These are phyloP conservation scores for Coemansia sp. DNA, from an alignment of 192 early-diverging fungal genomes.

Conservation along the genomic window DNA sequence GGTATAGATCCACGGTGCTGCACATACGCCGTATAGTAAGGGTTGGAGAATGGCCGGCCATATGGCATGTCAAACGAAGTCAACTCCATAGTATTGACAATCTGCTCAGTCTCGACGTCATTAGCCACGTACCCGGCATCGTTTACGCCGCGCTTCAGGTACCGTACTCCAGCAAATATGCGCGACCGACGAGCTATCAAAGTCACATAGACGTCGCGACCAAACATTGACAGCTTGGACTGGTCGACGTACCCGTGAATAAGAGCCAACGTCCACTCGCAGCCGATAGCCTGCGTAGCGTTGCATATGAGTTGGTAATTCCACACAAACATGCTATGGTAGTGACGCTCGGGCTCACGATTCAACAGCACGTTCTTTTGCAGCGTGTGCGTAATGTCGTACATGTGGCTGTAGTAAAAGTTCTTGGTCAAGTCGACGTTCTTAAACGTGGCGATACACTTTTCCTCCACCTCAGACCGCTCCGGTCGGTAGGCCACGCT, in stretches of 20 bases:
- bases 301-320: constrained; percentile 76
- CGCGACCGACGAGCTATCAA: constrained; percentile 95
- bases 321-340: constrained; percentile 96
- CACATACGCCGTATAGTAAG: constrained; percentile 89
- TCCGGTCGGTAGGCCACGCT: constrained; percentile 73
- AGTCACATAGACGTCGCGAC: constrained; percentile 89
- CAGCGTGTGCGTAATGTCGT: constrained; percentile 91
- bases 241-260: constrained; percentile 99
- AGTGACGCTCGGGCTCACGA: constrained; percentile 14
- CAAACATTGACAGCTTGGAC: constrained; percentile 89
- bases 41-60: constrained; percentile 60
- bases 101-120: constrained; percentile 99
- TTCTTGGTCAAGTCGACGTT: constrained; percentile 94
- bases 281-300: constrained; percentile 29
- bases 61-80: constrained; percentile 82
- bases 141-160: constrained; percentile 94
- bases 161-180: constrained; percentile 94
- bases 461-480: constrained; percentile 74
- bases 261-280: constrained; percentile 58
- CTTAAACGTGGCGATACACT: constrained; percentile 84
- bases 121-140: constrained; percentile 97
- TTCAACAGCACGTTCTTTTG: constrained; percentile 71
- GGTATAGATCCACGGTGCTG: constrained; percentile 95
- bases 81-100: constrained; percentile 88
- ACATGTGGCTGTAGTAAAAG: constrained; percentile 98